Evolutionary conservation across 495 filamentous ascomycete species (phyloP), one percentile per base, ranked within the genome.

Genomic region (Aspergillus bridgeri): DNA sequence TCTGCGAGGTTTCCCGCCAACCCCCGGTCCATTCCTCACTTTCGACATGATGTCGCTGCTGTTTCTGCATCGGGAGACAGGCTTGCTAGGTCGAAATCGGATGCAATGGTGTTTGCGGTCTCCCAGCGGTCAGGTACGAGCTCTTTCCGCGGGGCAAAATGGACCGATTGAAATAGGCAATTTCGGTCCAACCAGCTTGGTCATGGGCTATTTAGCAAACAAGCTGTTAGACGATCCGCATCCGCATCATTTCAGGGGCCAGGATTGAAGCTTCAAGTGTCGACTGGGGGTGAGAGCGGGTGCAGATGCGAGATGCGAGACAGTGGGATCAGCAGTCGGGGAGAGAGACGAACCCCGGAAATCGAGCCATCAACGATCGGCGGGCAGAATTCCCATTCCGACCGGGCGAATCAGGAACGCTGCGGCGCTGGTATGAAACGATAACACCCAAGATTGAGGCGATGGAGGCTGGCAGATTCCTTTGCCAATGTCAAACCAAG

Each of bases 1-100:
- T 64, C 78, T 76, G 67, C 76, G 73, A 27, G 81, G 75, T 53
- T 71, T 67, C 54, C 70, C 78, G 52, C 75, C 75, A 33, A 75
- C 62, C 21, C 77, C 75, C 51, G 79, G 68, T 53, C 79, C 80
- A 74, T 82, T 84, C 70, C 83, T 89, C 76, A 83, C 83, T 66
- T 76, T 82, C 64, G 86, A 81, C 85, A 88, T 90, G 29, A 53
- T 66, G 60, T 57, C 42, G 51, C 53, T 54, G 64, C 56, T 52
- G 43, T 24, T 43, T 65, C 65, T 69, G 72, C 73, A 77, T 77
- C 60, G 60, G 61, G 65, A 69, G 3, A 49, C 13, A 38, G 22
- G 24, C 11, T 47, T 33, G 46, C 22, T 48, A 3, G 13, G 23
- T 29, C 24, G 42, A 11, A 17, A 25, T 50, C 22, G 20, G 22